Evolutionary conservation across 2,329 filamentous ascomycete genomes (phyloP), one percentile per base, ranked within the genome.

Genomic region (Hypomyces perniciosus): DNA sequence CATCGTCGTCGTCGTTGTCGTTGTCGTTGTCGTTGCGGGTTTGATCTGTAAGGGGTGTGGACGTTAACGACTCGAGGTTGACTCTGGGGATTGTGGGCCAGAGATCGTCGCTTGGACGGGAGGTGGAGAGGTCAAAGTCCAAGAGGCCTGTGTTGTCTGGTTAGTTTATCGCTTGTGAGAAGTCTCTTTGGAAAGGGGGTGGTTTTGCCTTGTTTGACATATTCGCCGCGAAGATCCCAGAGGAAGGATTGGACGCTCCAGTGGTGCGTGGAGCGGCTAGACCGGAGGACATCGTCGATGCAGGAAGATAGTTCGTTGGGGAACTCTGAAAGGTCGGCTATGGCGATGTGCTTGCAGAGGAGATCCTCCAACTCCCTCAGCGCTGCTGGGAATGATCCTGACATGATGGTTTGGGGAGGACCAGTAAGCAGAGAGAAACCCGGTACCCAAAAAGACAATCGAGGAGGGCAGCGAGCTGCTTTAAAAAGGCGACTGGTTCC

Each of bases 211-310:
- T 42, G 31, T 2, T 27, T 27, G 28, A 13, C 35, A 44, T 44
- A 52, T 48, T 48, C 45, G 8, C 48, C 33, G 12, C 45, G 34
- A n/a, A 52, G 39, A 20, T 48, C 50, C 37, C 28, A 43, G n/a
- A 52, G 13, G 26, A 52, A 48, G 10, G 50, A 52, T 39, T 52
- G 33, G 33, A 44, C 39, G 45, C 50, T 52, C 50, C 50, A 52
- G 39, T 44, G 38, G n/a, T 42, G 28, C n/a, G 44, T 51, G 31
- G 20, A 20, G 20, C 43, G 43, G 10, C 42, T 37, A 2, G 26
- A 20, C 30, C 5, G 13, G 1, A 51, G 38, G 2, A 51, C 43
- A 5, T 45, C n/a, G n/a, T 51, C 41, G 31, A 51, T 29, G 27
- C 41, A 35, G 30, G 41, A 27, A 30, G 13, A 20, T 5, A 51